phyloP scores from a whole-genome alignment of 495 filamentous ascomycete genomes.

The Neurospora africana region DNA sequence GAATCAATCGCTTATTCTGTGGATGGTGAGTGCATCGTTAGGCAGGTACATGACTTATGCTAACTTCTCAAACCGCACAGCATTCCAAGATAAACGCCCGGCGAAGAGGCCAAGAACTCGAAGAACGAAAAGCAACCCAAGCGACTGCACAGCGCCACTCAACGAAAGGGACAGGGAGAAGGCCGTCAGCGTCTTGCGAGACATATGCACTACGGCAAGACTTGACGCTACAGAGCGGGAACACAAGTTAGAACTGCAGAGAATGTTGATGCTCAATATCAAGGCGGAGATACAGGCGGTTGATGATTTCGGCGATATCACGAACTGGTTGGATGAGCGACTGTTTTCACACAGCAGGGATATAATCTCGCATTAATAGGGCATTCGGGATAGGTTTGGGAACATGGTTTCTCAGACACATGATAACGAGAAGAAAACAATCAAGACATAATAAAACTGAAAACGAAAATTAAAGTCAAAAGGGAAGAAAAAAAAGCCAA shows the following conservation, averaged over 20 bases:
- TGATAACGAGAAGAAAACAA: background rate
- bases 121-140: background rate
- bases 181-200: slow-evolving; percentile 54
- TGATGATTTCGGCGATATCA: slow-evolving; percentile 50
- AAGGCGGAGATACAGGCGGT: slow-evolving; percentile 89
- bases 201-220: slow-evolving; percentile 9
- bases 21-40: background rate
- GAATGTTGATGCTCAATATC: slow-evolving; percentile 74
- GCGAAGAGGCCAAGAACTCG: slow-evolving; percentile 3
- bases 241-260: slow-evolving; percentile 60
- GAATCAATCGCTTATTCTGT: slow-evolving; percentile 3
- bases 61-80: background rate
- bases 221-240: slow-evolving; percentile 17
- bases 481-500: background rate
- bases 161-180: slow-evolving; percentile 7
- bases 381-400: background rate
- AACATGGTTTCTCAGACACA: background rate
- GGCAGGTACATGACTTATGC: background rate
- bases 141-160: slow-evolving; percentile 1
- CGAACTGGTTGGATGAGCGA: slow-evolving; percentile 51
- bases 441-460: background rate
- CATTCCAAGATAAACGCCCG: slow-evolving; percentile 6
- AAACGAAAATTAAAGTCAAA: background rate
- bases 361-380: background rate
- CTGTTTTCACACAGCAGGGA: slow-evolving; percentile 8